A percentile compares a stretch with the other conserved stretches of the same genome.
phyloP scores from a whole-genome alignment of 768 basidiomycete species.

The Sporobolomyces roseus region DNA sequence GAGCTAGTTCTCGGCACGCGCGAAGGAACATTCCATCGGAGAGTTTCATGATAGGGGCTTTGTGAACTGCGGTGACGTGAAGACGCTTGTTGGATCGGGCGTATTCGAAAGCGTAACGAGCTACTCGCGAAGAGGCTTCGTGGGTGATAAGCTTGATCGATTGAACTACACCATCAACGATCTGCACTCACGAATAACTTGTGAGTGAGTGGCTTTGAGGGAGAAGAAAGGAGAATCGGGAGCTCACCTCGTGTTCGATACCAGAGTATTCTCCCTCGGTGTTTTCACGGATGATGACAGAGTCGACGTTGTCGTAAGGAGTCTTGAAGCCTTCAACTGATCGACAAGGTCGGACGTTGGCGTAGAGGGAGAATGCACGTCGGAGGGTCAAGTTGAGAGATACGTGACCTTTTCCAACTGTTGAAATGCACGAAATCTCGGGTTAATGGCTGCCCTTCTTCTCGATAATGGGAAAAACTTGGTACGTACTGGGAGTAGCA shows the following conservation, averaged over 20 bases:
- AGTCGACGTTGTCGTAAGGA: conserved; percentile 96
- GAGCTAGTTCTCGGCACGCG: conserved; percentile 91
- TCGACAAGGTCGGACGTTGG: conserved; percentile 93
- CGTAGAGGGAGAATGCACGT: conserved; percentile 95
- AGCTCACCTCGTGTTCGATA: conserved; percentile 91
- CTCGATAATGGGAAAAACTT: neutral
- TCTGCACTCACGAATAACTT: conserved; percentile 51
- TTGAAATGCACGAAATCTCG: neutral
- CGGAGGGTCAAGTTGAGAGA: conserved; percentile 95
- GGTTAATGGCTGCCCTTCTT: neutral
- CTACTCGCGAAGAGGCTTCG: conserved; percentile 97
- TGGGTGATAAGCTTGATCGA: conserved; percentile 99
- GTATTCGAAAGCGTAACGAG: conserved; percentile 96
- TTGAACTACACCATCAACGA: conserved; percentile 96
- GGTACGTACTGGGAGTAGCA: conserved; percentile 73
- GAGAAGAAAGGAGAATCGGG: neutral
- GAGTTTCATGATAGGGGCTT: conserved; percentile 99
- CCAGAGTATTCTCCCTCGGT: conserved; percentile 99
- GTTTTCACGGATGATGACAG: conserved; percentile 97
- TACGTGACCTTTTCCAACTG: conserved; percentile 98
- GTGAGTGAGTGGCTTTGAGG: conserved; percentile 20
- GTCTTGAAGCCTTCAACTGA: conserved; percentile 98
- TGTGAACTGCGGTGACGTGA: conserved; percentile 95
- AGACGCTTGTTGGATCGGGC: conserved; percentile 81
- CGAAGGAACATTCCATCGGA: conserved; percentile 99